Conservation (phyloP, 129 eudicot genomes). For the Sambucus nigra region DNA sequence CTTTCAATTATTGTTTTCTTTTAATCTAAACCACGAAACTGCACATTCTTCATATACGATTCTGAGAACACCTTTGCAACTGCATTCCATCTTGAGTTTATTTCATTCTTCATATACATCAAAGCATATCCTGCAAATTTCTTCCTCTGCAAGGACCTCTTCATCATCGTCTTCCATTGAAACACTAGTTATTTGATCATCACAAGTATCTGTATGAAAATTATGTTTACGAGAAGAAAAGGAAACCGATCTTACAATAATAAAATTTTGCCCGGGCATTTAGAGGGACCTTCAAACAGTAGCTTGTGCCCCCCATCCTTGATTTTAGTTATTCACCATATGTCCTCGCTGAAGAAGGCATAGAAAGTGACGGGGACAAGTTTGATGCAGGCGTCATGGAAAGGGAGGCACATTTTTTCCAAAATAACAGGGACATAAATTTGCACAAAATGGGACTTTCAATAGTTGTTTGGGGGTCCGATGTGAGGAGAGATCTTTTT, state of each 20-base stretch:
- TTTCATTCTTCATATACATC: constrained; percentile 72
- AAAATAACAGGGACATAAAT: constrained; percentile 19
- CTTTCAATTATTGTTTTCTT: constrained; percentile 66
- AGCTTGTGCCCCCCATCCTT: constrained; percentile 31
- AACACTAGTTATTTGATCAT: constrained; percentile 41
- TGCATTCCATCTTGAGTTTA: constrained; percentile 80
- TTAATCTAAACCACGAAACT: constrained; percentile 70
- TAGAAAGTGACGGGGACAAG: constrained; percentile 39
- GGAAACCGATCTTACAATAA: constrained; percentile 71
- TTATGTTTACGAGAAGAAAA: constrained; percentile 43
- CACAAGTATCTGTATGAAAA: constrained; percentile 32
- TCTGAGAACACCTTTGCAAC: constrained; percentile 87
- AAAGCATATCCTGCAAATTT: constrained; percentile 80
- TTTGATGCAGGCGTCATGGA: constrained; percentile 61
- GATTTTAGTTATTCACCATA: constrained; percentile 40
- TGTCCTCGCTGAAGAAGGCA: constrained; percentile 61
- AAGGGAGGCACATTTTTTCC: constrained; percentile 67
- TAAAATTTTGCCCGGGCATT: constrained; percentile 56
- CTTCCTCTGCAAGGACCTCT: constrained; percentile 97
- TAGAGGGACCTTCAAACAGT: constrained; percentile 75
- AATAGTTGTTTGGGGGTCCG: constrained; percentile 29
- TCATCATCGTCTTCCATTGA: constrained; percentile 50
- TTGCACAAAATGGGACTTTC: constrained; percentile 44
- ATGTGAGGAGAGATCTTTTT: constrained; percentile 65
- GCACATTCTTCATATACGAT: constrained; percentile 84